Evolutionary conservation across 2,329 filamentous ascomycete species (phyloP), one percentile per base, ranked within the genome.

Genomic region (Phaeosphaeriaceae sp.): DNA sequence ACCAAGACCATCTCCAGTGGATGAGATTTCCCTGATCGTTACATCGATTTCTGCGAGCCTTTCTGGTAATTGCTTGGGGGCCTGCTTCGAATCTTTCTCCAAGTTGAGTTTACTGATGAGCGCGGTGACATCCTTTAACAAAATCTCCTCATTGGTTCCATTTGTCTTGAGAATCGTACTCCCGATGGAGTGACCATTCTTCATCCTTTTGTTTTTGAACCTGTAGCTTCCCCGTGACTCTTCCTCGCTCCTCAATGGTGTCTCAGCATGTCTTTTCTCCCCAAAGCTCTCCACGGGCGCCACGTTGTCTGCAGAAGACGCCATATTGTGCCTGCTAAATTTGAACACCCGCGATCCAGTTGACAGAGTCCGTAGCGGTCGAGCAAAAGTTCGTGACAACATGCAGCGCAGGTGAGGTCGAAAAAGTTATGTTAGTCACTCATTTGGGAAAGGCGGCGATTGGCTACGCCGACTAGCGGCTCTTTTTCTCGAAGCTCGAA

Each of bases 1-100:
- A 3, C 91, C 95, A 55, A 99, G 85, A 2, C 92, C 95, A 67
- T 98, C 95, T 53, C 95, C 95, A 0, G 92, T 97, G 0, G 94
- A 98, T 0, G 94, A 96, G 33, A 98, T 83, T 65, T 91, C 87
- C 7, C 88, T 78, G 57, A 98, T 89, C n/a, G 90, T 88, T 42
- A 98, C 86, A 53, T 97, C 89, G 42, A 95, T 87, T 74, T 96
- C 91, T 6, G 87, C 85, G 58, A 90, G 90, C 41, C 83, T 82
- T 64, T 89, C 86, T 1, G 91, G 90, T 1, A 93, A 79, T 20
- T 60, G 24, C 31, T 53, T 56, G 10, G 62, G 46, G 13, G 53
- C 51, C 10, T 56, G 56, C n/a, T 60, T 61, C 20, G 55, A 58
- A 17, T 70, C 63, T 60, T 57, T 64, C 66, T 69, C 63, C 24